These are phyloP conservation scores for Sarocladium brachiariae DNA, from an alignment of 2,329 filamentous ascomycete genomes.

Conservation along the genomic window DNA sequence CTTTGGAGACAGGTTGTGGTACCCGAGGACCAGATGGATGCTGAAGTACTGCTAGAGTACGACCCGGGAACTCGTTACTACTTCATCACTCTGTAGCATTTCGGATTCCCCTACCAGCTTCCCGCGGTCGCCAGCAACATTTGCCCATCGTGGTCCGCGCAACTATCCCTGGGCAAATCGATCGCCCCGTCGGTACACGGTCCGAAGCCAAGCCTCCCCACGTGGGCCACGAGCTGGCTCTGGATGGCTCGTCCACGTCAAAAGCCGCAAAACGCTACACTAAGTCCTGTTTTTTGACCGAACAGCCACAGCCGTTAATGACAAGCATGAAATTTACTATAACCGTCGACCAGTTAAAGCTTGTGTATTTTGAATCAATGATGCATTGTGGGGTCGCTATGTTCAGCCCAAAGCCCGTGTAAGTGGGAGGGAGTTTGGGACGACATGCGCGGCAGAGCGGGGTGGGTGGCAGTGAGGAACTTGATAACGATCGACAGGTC, in stretches of 20 bases:
- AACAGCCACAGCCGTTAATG: neutral
- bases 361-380: neutral
- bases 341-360: neutral
- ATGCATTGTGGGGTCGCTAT: too few relatives aligned
- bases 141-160: neutral
- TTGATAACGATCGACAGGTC: slow-evolving; percentile 5
- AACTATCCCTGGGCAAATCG: neutral
- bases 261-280: neutral
- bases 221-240: neutral
- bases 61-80: slow-evolving; percentile 18
- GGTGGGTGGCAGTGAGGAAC: neutral
- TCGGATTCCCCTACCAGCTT: neutral
- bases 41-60: slow-evolving; percentile 36
- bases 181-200: neutral
- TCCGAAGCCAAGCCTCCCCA: neutral
- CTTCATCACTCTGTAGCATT: slow-evolving; percentile 7
- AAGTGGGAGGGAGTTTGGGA: neutral
- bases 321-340: neutral
- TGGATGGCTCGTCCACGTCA: neutral
- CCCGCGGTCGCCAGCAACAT: neutral
- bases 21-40: slow-evolving; percentile 27
- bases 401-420: too few relatives aligned
- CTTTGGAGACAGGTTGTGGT: slow-evolving; percentile 32
- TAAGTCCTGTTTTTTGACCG: neutral
- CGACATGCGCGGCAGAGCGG: neutral